A percentile compares a stretch with the other conserved stretches of the same genome.
phyloP scores from a whole-genome alignment of 495 filamentous ascomycete genomes.

The Cryomyces antarcticus region DNA sequence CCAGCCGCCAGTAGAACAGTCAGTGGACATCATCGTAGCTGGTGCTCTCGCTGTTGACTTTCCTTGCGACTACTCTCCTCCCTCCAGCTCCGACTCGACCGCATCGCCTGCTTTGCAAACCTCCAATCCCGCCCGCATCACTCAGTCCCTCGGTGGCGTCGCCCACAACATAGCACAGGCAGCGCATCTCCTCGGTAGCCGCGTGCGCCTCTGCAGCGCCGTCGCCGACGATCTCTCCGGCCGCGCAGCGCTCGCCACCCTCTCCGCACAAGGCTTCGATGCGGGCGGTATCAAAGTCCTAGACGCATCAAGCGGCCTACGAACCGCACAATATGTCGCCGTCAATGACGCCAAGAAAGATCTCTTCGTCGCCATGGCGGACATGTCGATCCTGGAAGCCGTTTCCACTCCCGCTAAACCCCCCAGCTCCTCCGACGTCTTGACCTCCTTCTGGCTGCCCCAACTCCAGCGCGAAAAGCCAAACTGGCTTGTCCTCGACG shows the following conservation, averaged over 20 bases:
- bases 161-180: conserved; percentile 83
- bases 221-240: conserved; percentile 65
- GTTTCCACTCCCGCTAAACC: conserved; percentile 15
- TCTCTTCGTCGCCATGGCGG: conserved; percentile 74
- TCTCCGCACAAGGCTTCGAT: conserved; percentile 42
- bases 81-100: conserved; percentile 11
- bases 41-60: conserved; percentile 79
- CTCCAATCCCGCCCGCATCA: conserved; percentile 68
- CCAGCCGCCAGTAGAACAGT: too few relatives aligned
- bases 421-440: conserved; percentile 11
- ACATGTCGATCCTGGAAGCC: conserved; percentile 69
- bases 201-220: conserved; percentile 49
- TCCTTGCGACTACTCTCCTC: conserved; percentile 53
- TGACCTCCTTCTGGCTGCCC: conserved; percentile 34
- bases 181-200: conserved; percentile 37
- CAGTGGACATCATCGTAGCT: conserved; percentile 53
- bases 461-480: conserved; percentile 34
- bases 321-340: conserved; percentile 80
- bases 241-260: conserved; percentile 38
- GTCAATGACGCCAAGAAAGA: conserved; percentile 70
- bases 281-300: conserved; percentile 39
- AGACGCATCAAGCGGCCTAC: conserved; percentile 24
- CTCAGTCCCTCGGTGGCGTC: conserved; percentile 75
- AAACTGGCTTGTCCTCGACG: conserved; percentile 61
- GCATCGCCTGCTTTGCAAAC: conserved; percentile 43